phyloP scores from a whole-genome alignment of 306 rosid genomes.

The Castanospermum australe region DNA sequence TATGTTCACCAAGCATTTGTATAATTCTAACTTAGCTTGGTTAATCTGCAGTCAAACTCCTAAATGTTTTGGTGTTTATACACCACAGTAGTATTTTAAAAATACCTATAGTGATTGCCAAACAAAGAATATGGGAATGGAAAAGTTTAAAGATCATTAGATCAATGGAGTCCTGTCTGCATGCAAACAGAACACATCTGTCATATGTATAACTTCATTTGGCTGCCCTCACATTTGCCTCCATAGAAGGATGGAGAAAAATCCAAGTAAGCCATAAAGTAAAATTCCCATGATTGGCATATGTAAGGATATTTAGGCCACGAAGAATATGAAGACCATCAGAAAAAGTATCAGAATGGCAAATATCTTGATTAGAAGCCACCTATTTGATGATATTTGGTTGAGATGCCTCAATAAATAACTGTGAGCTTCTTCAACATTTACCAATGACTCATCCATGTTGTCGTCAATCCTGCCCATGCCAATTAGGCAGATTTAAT shows the following conservation, averaged over 20 bases:
- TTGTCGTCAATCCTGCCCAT: slow-evolving; percentile 82
- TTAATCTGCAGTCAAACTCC: slow-evolving; percentile 20
- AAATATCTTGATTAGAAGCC: slow-evolving; percentile 91
- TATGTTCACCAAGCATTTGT: slow-evolving; percentile 15
- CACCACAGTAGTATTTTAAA: not conserved
- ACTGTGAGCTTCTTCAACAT: slow-evolving; percentile 88
- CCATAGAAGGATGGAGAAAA: slow-evolving; percentile 20
- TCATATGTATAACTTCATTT: slow-evolving; percentile 18
- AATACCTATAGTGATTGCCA: slow-evolving; percentile 9
- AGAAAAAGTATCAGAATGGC: slow-evolving; percentile 69
- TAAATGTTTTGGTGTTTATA: not conserved
- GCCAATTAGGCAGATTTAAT: slow-evolving; percentile 31
- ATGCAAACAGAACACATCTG: slow-evolving; percentile 18
- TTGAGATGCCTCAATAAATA: slow-evolving; percentile 82
- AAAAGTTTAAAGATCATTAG: slow-evolving; percentile 22
- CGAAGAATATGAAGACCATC: slow-evolving; percentile 71
- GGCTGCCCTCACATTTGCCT: slow-evolving; percentile 22
- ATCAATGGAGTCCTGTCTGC: slow-evolving; percentile 16
- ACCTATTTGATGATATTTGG: slow-evolving; percentile 82
- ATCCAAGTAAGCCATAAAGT: slow-evolving; percentile 22
- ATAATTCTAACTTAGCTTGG: slow-evolving; percentile 18
- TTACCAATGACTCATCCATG: slow-evolving; percentile 90
- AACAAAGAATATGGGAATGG: slow-evolving; percentile 23
- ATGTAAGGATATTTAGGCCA: slow-evolving; percentile 54
- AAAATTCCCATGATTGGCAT: slow-evolving; percentile 24